Percentiles rank a stretch among this genome's conserved stretches.
phyloP scores from a whole-genome alignment of 116 monocot genomes.

The Thalassia testudinum region DNA sequence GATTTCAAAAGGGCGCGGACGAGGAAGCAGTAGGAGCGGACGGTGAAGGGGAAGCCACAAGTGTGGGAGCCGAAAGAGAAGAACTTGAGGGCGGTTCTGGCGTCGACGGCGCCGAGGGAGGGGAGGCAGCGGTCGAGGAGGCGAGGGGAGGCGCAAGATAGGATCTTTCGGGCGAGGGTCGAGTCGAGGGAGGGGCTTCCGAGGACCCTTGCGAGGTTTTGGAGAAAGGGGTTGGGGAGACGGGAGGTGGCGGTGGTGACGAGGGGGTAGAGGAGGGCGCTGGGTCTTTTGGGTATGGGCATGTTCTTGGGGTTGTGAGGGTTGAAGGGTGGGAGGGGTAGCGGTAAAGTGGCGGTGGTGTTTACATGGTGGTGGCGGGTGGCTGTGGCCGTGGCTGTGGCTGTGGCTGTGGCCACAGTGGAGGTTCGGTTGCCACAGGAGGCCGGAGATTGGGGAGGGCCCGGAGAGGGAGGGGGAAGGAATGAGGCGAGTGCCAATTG shows the following conservation, averaged over 20 bases:
- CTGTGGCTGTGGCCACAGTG: too few species aligned
- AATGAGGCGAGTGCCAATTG: too few species aligned
- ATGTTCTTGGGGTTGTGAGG: too few species aligned
- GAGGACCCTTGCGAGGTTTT: conserved; percentile 28
- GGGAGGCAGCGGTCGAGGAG: conserved; percentile 17
- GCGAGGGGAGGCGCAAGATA: conserved; percentile 27
- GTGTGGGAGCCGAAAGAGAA: conserved; percentile 25
- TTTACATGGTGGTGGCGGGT: too few species aligned
- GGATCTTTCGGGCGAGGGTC: conserved; percentile 26
- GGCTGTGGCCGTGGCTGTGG: too few species aligned
- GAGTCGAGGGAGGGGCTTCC: conserved; percentile 22
- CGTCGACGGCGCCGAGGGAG: conserved; percentile 3
- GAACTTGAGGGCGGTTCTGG: conserved; percentile 22
- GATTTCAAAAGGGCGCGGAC: conserved; percentile 21
- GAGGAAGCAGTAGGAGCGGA: conserved; percentile 32
- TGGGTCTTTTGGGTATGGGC: not conserved
- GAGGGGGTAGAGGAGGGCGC: too few species aligned
- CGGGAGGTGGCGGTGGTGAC: too few species aligned
- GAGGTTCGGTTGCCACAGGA: too few species aligned
- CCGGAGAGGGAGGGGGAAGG: too few species aligned
- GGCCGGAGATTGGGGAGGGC: too few species aligned
- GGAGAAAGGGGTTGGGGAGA: conserved; percentile 5
- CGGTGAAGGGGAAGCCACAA: conserved; percentile 21
- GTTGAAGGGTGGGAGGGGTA: too few species aligned
- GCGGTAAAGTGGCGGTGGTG: too few species aligned